Percentiles rank a stretch among this genome's conserved stretches.
Evolutionary conservation across 2,329 filamentous ascomycete species (phyloP).

Genomic region (Neopestalotiopsis sp.): DNA sequence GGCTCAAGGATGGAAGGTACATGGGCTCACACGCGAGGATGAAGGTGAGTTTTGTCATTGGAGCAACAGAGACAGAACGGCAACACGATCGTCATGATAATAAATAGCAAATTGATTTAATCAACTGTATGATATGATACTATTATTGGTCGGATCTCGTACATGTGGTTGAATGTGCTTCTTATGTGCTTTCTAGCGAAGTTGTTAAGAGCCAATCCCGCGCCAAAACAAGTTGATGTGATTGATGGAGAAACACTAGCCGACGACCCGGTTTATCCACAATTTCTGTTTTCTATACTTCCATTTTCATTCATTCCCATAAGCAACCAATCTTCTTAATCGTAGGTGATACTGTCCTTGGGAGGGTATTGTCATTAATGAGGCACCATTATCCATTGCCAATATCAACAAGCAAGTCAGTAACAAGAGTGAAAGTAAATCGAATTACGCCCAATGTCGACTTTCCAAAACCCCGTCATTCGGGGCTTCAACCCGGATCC

Average conservation of each 20-base stretch:
- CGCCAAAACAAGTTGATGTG: conserved; percentile 6
- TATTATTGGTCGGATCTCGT: too few species aligned
- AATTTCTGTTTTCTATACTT: neutral
- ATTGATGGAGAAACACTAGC: conserved; percentile 27
- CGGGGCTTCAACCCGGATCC: conserved; percentile 68
- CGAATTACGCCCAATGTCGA: conserved; percentile 12
- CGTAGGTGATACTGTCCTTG: too few species aligned
- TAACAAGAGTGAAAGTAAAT: neutral
- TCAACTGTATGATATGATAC: neutral
- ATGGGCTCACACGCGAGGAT: neutral
- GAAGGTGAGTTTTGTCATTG: neutral
- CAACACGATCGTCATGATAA: neutral
- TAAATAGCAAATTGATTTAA: neutral
- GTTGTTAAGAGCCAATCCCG: too few species aligned
- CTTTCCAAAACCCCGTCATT: conserved; percentile 58
- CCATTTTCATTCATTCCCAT: neutral
- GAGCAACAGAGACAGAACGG: neutral
- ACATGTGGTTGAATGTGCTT: too few species aligned
- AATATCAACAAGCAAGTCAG: neutral
- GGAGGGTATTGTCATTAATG: too few species aligned
- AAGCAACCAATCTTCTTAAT: neutral
- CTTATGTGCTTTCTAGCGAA: too few species aligned
- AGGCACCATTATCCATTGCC: too few species aligned
- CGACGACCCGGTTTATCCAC: conserved; percentile 5
- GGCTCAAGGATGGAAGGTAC: neutral